phyloP scores from a whole-genome alignment of 208 protist species.

The Histomonas meleagridis region DNA sequence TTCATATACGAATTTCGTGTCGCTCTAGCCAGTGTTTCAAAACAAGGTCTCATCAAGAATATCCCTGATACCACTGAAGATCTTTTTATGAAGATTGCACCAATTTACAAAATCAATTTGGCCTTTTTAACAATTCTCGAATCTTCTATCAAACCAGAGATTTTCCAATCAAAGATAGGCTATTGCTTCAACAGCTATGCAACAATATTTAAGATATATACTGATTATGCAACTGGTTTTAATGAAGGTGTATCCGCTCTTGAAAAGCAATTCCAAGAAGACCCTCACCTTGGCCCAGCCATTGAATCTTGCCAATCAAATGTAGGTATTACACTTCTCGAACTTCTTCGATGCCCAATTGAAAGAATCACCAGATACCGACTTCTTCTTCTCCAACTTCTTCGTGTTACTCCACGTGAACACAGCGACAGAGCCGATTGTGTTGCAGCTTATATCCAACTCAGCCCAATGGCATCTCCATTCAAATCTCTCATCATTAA shows the following conservation, averaged over 20 bases:
- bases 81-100: neutral
- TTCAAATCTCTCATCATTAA: neutral
- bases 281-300: neutral
- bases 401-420: neutral
- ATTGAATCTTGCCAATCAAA: neutral
- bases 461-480: neutral
- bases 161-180: neutral
- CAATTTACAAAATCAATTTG: neutral
- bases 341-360: neutral
- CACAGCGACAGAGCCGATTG: neutral
- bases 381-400: neutral
- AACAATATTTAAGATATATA: neutral
- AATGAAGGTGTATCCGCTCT: neutral
- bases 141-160: neutral
- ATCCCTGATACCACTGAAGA: neutral
- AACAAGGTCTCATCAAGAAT: neutral
- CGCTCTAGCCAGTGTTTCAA: neutral
- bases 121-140: neutral
- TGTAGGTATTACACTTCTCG: neutral
- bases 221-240: neutral
- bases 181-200: neutral
- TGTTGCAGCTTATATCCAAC: neutral
- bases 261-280: neutral
- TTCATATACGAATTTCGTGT: slow-evolving; percentile 29
- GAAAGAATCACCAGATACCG: neutral